Percentiles rank a stretch among this genome's conserved stretches.
These are phyloP conservation scores for Fraxinus dipetala DNA, from an alignment of 305 asterid species.

Conservation along the genomic window DNA sequence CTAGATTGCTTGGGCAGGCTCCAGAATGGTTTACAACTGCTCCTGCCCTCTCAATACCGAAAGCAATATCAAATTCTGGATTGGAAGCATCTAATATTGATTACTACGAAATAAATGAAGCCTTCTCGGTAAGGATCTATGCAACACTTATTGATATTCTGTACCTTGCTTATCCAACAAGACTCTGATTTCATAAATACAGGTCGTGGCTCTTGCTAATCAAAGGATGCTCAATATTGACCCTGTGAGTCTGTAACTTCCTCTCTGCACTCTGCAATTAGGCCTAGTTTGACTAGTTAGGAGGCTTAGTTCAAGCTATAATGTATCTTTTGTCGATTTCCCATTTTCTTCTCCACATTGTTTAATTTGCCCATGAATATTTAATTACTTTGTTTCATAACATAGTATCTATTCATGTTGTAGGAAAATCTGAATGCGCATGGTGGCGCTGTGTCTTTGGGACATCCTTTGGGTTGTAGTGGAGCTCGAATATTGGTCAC, in stretches of 20 bases:
- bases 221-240: constrained; percentile 66
- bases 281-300: background rate
- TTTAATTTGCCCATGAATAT: background rate
- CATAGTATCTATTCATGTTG: constrained; percentile 11
- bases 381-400: constrained; percentile 13
- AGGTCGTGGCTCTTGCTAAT: constrained; percentile 95
- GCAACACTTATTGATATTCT: background rate
- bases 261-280: constrained; percentile 4
- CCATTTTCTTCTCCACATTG: background rate
- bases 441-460: constrained; percentile 92
- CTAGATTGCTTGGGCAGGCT: constrained; percentile 55
- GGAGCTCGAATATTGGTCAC: constrained; percentile 94
- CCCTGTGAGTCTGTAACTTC: constrained; percentile 47
- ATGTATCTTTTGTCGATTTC: background rate
- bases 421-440: constrained; percentile 74
- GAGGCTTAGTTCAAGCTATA: background rate
- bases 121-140: constrained; percentile 71
- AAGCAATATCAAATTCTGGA: constrained; percentile 78
- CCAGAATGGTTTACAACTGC: constrained; percentile 91
- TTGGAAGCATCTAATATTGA: constrained; percentile 68
- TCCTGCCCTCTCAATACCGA: constrained; percentile 93
- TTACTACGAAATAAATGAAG: constrained; percentile 88
- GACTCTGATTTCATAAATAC: constrained; percentile 18
- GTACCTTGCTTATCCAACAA: constrained; percentile 11
- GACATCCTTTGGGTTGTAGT: constrained; percentile 94